phyloP scores from a whole-genome alignment of 2,329 filamentous ascomycete species.

The Colletotrichum camelliae region DNA sequence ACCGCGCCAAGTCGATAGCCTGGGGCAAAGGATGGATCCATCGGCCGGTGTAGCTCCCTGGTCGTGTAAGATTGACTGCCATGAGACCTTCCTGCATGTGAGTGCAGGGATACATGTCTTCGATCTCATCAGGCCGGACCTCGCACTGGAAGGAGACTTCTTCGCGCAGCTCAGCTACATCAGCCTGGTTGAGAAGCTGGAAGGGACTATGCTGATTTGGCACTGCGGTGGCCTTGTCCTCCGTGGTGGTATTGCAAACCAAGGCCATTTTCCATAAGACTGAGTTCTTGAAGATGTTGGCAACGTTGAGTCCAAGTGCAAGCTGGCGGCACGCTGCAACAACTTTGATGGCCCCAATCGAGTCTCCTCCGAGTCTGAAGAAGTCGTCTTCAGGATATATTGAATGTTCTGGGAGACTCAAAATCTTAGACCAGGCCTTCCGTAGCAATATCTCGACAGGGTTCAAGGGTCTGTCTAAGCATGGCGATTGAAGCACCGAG shows the following conservation, averaged over 20 bases:
- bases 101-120: constrained; percentile 27
- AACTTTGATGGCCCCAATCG: constrained; percentile 29
- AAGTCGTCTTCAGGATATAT: constrained; percentile 37
- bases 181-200: neutral
- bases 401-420: neutral
- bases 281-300: constrained; percentile 10
- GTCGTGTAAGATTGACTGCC: constrained; percentile 26
- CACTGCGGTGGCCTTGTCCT: rapidly evolving
- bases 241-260: neutral
- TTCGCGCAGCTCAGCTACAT: neutral
- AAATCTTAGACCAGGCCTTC: constrained; percentile 17
- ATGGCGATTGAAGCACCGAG: neutral
- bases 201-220: neutral
- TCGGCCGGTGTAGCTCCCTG: constrained; percentile 24
- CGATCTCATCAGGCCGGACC: neutral
- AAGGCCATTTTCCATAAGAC: neutral
- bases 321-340: constrained; percentile 17
- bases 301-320: neutral
- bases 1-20: constrained; percentile 9
- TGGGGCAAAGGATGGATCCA: constrained; percentile 15
- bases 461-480: neutral
- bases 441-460: neutral
- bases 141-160: constrained; percentile 4
- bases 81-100: constrained; percentile 26
- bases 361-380: constrained; percentile 28